These are phyloP conservation scores for Aspergillus sparsus DNA, from an alignment of 495 filamentous ascomycete species.

Conservation along the genomic window DNA sequence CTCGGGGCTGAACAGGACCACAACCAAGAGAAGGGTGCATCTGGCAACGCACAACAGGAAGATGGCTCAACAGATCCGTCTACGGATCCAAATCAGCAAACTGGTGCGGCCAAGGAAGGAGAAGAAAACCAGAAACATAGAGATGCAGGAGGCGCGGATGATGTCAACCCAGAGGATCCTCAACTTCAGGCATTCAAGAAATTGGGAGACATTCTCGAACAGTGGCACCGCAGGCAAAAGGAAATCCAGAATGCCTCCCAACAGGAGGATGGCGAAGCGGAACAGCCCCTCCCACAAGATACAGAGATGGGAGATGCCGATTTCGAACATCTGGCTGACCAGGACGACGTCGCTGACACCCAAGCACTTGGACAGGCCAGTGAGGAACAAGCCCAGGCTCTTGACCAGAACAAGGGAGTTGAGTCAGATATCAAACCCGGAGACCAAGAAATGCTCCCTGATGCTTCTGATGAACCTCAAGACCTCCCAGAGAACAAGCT, in stretches of 20 bases:
- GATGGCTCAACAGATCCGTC: constrained; percentile 48
- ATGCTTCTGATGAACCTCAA: constrained; percentile 57
- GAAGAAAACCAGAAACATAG: constrained; percentile 47
- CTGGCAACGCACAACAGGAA: constrained; percentile 63
- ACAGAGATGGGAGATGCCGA: constrained; percentile 70
- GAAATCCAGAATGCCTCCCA: constrained; percentile 73
- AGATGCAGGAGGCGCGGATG: constrained; percentile 45
- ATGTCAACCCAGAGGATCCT: constrained; percentile 53
- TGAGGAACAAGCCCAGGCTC: constrained; percentile 77
- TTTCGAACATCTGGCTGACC: constrained; percentile 87
- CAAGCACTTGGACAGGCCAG: constrained; percentile 89
- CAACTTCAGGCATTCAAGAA: constrained; percentile 75
- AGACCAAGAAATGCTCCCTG: constrained; percentile 57
- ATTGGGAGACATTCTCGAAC: constrained; percentile 87
- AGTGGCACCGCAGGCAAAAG: constrained; percentile 82
- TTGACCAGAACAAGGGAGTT: constrained; percentile 83
- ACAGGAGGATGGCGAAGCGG: constrained; percentile 53
- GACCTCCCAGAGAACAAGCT: constrained; percentile 50
- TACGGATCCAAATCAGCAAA: constrained; percentile 45
- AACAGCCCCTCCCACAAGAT: constrained; percentile 54
- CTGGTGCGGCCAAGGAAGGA: constrained; percentile 44
- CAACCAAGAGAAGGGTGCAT: constrained; percentile 65
- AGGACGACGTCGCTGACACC: constrained; percentile 74
- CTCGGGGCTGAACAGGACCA: constrained; percentile 48
- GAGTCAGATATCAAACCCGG: constrained; percentile 64